phyloP scores from a whole-genome alignment of 352 stramenopile genomes.

The Phytophthora pluvialis region DNA sequence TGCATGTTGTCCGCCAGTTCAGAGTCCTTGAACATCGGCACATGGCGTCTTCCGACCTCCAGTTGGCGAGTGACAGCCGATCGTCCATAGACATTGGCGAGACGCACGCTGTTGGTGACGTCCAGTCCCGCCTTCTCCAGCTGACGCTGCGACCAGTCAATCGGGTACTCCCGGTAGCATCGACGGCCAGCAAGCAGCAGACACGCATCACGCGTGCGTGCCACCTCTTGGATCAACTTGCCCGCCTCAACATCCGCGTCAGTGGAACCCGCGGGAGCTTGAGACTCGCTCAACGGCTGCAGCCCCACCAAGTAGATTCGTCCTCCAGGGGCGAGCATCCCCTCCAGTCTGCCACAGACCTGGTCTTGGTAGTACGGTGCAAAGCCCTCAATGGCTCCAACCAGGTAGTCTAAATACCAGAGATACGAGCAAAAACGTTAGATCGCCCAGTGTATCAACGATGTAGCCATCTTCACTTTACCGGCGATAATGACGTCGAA shows the following conservation, averaged over 20 bases:
- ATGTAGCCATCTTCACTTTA: slow-evolving; percentile 18
- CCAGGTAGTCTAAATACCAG: slow-evolving; percentile 81
- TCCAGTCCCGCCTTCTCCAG: slow-evolving; percentile 59
- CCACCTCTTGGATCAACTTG: slow-evolving; percentile 68
- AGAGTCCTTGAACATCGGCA: slow-evolving; percentile 74
- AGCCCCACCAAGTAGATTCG: slow-evolving; percentile 91
- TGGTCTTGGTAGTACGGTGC: slow-evolving; percentile 89
- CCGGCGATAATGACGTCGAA: slow-evolving; percentile 86
- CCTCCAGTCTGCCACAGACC: slow-evolving; percentile 67
- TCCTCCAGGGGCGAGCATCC: slow-evolving; percentile 79
- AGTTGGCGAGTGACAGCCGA: slow-evolving; percentile 89
- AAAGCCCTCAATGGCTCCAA: slow-evolving; percentile 93
- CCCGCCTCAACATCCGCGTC: slow-evolving; percentile 38
- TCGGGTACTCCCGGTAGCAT: slow-evolving; percentile 92
- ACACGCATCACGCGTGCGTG: slow-evolving; percentile 86
- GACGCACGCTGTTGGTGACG: slow-evolving; percentile 58
- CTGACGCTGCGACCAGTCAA: slow-evolving; percentile 89
- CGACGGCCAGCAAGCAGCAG: slow-evolving; percentile 88
- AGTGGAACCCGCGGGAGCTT: slow-evolving; percentile 24
- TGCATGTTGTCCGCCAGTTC: slow-evolving; percentile 43
- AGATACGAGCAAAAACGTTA: not conserved
- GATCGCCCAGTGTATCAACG: not conserved
- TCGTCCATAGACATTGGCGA: slow-evolving; percentile 91
- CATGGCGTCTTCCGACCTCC: slow-evolving; percentile 87
- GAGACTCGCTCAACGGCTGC: slow-evolving; percentile 82